Base-by-base conservation (phyloP, 2,329 filamentous ascomycete species). In the Chaetomium sp. region DNA sequence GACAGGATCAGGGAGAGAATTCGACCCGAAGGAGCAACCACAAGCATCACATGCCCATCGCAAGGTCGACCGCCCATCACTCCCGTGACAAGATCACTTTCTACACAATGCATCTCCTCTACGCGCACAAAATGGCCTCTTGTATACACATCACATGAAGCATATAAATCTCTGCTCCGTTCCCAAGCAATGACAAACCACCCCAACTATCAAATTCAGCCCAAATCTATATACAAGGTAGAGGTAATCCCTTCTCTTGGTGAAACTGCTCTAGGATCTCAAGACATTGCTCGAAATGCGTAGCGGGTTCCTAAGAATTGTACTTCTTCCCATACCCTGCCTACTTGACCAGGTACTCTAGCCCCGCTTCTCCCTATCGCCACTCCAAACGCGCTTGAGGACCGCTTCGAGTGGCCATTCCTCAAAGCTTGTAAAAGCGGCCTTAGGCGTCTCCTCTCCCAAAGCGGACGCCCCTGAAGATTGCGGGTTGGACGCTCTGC, bases 401-500 rank as follows among this genome's bases (percentile, higher is more conserved):
- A 41, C 38, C 38, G 38, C 38, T 41, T 41, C 38, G 14, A 41
- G 38, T 41, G 38, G 38, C 38, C 38, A 41, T 41, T 41, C 38
- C 38, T 41, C 38, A 41, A 41, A 41, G 38, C 38, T 41, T 41
- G 38, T n/a, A n/a, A 11, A 41, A 41, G 38, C 38, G 38, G 38
- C 38, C 38, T 41, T n/a, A n/a, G 10, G 38, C 10, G 14, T 52
- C 44, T 35, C 49, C 42, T 56, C 49, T 56, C 42, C 54, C 45
- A 49, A 49, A 49, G 46, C 38, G 40, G 34, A 45, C 10, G 2
- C 34, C 46, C n/a, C 10, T 45, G 34, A 45, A 40, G 52, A 27
- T 54, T 35, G 46, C 40, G 14, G 52, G 34, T 49, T 45, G 34
- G 52, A 49, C 46, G n/a, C 35, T 8, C n/a, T 53, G 12, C 49